A percentile compares a stretch with the other conserved stretches of the same genome.
Evolutionary conservation across 805 yeast genomes (phyloP).

Genomic region (Saturnispora galanensis): DNA sequence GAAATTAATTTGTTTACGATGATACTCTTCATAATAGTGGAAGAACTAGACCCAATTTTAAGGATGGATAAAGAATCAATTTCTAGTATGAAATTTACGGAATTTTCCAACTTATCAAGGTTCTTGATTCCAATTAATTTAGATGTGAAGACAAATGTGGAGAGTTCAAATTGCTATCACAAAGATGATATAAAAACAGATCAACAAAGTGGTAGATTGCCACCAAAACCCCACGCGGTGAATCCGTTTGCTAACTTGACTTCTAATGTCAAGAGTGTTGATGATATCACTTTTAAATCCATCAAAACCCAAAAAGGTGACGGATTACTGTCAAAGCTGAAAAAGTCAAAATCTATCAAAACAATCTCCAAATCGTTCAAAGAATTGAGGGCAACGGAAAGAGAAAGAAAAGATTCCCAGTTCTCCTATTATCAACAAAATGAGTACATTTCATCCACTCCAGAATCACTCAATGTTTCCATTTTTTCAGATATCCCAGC

Average conservation of each 20-base stretch:
- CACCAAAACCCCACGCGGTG: too few species aligned
- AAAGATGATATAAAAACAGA: too few species aligned
- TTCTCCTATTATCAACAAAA: background rate
- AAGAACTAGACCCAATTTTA: too few species aligned
- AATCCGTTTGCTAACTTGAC: too few species aligned
- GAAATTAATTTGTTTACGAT: background rate
- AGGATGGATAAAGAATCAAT: too few species aligned
- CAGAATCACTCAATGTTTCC: background rate
- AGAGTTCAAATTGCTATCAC: too few species aligned
- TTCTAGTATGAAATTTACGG: background rate
- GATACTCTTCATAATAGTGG: background rate
- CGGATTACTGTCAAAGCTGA: background rate
- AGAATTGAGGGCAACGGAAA: background rate
- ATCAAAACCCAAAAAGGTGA: background rate
- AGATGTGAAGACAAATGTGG: too few species aligned
- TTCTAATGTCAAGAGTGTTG: too few species aligned
- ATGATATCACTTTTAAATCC: too few species aligned
- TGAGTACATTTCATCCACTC: background rate
- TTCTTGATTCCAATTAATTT: background rate
- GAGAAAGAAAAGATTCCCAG: background rate
- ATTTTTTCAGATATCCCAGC: background rate
- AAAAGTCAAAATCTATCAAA: slow-evolving; percentile 1
- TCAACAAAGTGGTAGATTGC: background rate
- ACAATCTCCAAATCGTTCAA: background rate
- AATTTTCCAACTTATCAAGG: background rate